Percentiles rank a stretch among this genome's conserved stretches.
Conservation (phyloP, 805 yeast species). For the Yarrowia sp. region DNA sequence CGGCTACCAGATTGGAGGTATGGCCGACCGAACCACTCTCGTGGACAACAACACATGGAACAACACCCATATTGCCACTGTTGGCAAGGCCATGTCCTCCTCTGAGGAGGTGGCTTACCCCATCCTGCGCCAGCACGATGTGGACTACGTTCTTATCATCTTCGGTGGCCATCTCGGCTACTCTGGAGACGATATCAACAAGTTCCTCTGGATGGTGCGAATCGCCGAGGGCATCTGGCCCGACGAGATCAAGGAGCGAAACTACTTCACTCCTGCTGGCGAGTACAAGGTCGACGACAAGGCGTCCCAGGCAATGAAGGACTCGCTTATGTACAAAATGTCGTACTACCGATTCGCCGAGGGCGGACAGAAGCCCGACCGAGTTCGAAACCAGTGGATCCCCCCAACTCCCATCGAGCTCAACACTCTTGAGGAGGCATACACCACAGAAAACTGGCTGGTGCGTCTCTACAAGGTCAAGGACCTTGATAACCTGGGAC, state of each 20-base stretch:
- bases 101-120: conserved; percentile 84
- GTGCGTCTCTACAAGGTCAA: conserved; percentile 92
- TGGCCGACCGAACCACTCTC: conserved; percentile 98
- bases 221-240: conserved; percentile 99
- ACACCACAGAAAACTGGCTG: conserved; percentile 94
- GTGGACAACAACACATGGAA: conserved; percentile 99
- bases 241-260: conserved; percentile 86
- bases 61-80: conserved; percentile 98
- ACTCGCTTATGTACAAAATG: conserved; percentile 93
- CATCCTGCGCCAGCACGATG: conserved; percentile 85
- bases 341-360: conserved; percentile 83
- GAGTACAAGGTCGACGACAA: conserved; percentile 81
- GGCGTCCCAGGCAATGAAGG: conserved; percentile 81
- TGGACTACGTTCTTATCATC: conserved; percentile 86
- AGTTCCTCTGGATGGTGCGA: conserved; percentile 98
- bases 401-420: conserved; percentile 52
- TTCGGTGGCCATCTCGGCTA: conserved; percentile 93
- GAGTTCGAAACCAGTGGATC: conserved; percentile 83
- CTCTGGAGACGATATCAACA: conserved; percentile 95
- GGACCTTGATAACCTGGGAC: conserved; percentile 80
- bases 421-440: conserved; percentile 86
- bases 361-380: conserved; percentile 61
- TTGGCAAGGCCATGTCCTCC: conserved; percentile 96
- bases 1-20: conserved; percentile 99
- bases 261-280: conserved; percentile 78